Evolutionary conservation across 352 stramenopile species (phyloP).

Genomic region (Phytopythium kandeliae): DNA sequence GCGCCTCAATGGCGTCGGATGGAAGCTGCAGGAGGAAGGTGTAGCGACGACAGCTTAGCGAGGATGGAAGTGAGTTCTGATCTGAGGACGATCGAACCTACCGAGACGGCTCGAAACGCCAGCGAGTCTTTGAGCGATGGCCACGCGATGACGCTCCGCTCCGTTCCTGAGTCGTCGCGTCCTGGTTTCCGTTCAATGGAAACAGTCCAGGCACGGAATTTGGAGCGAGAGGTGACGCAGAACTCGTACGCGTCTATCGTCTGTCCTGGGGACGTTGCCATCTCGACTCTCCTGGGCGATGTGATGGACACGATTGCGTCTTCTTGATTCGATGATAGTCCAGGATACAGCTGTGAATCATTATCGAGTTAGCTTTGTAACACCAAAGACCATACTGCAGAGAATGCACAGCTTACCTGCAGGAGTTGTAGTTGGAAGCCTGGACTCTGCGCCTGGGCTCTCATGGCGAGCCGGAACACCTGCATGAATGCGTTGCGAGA

Average conservation of each 20-base stretch:
- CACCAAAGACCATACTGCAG: no score
- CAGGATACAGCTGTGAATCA: constrained; percentile 29
- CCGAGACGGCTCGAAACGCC: constrained; percentile 14
- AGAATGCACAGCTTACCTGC: neutral
- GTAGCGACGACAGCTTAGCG: neutral
- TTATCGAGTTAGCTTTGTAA: neutral
- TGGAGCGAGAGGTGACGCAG: constrained; percentile 22
- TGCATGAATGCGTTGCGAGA: constrained; percentile 5
- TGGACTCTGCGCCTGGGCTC: neutral
- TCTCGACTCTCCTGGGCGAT: constrained; percentile 6
- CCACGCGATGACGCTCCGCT: constrained; percentile 15
- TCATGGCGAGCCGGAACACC: constrained; percentile 14
- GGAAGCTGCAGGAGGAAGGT: constrained; percentile 7
- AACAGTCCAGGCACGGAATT: constrained; percentile 22
- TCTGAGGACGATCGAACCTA: constrained; percentile 6
- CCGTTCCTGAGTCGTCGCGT: no score
- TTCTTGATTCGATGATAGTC: constrained; percentile 12
- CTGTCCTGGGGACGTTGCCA: neutral
- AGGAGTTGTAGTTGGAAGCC: neutral
- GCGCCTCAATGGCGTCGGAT: neutral
- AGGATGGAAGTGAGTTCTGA: neutral
- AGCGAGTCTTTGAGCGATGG: constrained; percentile 39
- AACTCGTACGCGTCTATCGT: constrained; percentile 15
- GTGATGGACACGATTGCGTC: constrained; percentile 30
- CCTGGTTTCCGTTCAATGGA: neutral